phyloP scores from a whole-genome alignment of 345 rosid species.

The Psidium guajava region DNA sequence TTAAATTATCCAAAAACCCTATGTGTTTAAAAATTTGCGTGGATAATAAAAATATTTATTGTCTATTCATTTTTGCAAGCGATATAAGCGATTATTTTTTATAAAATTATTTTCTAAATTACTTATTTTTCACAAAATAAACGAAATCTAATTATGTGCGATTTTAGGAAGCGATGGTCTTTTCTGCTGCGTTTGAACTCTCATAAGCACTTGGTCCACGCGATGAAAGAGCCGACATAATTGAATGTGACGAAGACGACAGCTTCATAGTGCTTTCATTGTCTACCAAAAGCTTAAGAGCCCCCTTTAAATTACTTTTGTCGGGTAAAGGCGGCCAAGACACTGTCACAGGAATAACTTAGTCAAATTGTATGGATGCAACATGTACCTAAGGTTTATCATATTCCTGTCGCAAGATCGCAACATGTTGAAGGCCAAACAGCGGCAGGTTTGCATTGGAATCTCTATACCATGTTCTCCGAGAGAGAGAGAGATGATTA shows the following conservation, averaged over 20 bases:
- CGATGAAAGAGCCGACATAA: neutral
- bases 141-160: fast-evolving
- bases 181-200: neutral
- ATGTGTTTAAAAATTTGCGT: no score
- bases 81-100: no score
- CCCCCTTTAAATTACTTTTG: neutral
- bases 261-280: neutral
- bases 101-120: no score
- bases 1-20: no score
- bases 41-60: no score
- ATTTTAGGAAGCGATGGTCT: neutral
- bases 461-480: neutral
- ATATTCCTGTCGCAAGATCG: neutral
- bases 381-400: neutral
- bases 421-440: neutral
- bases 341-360: neutral
- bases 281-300: neutral
- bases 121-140: no score
- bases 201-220: neutral
- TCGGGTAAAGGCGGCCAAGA: neutral
- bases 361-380: neutral
- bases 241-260: neutral
- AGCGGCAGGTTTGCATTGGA: neutral
- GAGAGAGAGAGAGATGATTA: neutral
- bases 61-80: no score